A percentile compares a stretch with the other conserved stretches of the same genome.
Evolutionary conservation across 2,329 filamentous ascomycete species (phyloP).

Genomic region (Aspergillus sp.): DNA sequence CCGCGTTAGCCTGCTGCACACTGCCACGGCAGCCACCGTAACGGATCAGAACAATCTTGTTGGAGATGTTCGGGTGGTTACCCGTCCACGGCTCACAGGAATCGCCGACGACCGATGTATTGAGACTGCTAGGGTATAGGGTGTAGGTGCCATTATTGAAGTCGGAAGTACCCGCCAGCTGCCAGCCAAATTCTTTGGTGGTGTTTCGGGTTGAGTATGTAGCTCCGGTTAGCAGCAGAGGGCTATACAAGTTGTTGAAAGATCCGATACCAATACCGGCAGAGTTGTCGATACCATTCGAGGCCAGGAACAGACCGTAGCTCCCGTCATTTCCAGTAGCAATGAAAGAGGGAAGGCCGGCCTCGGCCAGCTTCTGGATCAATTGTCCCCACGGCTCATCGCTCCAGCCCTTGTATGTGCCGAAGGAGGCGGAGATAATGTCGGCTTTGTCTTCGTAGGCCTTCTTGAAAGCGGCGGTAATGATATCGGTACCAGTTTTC

Average conservation of each 20-base stretch:
- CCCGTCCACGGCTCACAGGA: slow-evolving; percentile 42
- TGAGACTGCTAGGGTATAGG: slow-evolving; percentile 47
- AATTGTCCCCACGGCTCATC: slow-evolving; percentile 15
- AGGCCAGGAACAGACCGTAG: slow-evolving; percentile 5
- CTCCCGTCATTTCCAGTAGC: too few species aligned
- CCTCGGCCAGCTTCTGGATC: not conserved
- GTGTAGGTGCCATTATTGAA: slow-evolving; percentile 38
- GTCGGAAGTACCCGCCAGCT: slow-evolving; percentile 28
- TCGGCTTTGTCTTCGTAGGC: slow-evolving; percentile 55
- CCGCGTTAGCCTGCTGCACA: slow-evolving; percentile 51
- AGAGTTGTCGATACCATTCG: slow-evolving; percentile 5
- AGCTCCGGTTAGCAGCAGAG: slow-evolving; percentile 21
- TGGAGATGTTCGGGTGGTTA: slow-evolving; percentile 54
- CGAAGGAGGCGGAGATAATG: slow-evolving; percentile 35
- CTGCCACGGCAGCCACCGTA: slow-evolving; percentile 55
- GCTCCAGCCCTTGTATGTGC: slow-evolving; percentile 27
- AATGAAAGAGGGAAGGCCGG: too few species aligned
- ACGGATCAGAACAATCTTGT: slow-evolving; percentile 56
- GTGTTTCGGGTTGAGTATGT: slow-evolving; percentile 21
- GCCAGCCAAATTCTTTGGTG: slow-evolving; percentile 24
- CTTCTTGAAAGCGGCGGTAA: slow-evolving; percentile 56
- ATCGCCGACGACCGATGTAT: slow-evolving; percentile 46
- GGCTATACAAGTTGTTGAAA: slow-evolving; percentile 33
- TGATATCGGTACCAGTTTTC: slow-evolving; percentile 49
- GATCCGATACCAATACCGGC: slow-evolving; percentile 39